Evolutionary conservation across 176 grass and related monocot species (phyloP).

Genomic region (Pontederia crassipes): DNA sequence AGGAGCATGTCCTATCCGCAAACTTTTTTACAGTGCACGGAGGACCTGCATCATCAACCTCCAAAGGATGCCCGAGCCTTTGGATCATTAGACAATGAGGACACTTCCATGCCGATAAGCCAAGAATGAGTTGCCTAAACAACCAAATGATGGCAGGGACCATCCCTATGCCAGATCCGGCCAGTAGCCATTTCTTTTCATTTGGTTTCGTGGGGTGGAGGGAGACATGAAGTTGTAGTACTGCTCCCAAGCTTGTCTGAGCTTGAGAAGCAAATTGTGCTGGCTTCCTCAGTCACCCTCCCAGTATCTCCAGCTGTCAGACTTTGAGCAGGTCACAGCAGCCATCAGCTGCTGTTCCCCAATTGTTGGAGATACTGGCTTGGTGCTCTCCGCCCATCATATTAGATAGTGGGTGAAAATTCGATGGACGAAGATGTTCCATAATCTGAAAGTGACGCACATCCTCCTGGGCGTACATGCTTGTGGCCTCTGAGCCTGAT

Average conservation of each 20-base stretch:
- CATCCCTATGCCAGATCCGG: constrained; percentile 29
- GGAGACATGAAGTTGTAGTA: background rate
- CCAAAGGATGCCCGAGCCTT: background rate
- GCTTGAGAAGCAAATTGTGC: constrained; percentile 4
- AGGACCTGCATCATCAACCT: background rate
- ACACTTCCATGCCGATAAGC: constrained; percentile 53
- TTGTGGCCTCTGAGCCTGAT: constrained; percentile 65
- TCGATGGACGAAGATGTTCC: constrained; percentile 38
- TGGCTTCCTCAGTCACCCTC: background rate
- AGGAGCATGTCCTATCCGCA: background rate
- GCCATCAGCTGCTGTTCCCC: constrained; percentile 45
- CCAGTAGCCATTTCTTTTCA: constrained; percentile 12
- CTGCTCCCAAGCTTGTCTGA: background rate
- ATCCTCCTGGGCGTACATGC: constrained; percentile 37
- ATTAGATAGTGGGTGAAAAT: constrained; percentile 59
- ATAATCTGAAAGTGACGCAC: constrained; percentile 26
- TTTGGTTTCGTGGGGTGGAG: constrained; percentile 2
- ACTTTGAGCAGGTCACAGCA: constrained; percentile 76
- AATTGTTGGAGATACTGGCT: constrained; percentile 33
- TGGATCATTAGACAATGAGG: constrained; percentile 3
- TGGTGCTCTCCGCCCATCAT: constrained; percentile 48
- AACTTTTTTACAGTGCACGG: constrained; percentile 1
- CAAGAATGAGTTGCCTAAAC: constrained; percentile 99
- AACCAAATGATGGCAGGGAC: constrained; percentile 19
- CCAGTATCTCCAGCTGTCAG: constrained; percentile 30